These are phyloP conservation scores for Fusarium setosum DNA, from an alignment of 2,329 filamentous ascomycete genomes.

Conservation along the genomic window DNA sequence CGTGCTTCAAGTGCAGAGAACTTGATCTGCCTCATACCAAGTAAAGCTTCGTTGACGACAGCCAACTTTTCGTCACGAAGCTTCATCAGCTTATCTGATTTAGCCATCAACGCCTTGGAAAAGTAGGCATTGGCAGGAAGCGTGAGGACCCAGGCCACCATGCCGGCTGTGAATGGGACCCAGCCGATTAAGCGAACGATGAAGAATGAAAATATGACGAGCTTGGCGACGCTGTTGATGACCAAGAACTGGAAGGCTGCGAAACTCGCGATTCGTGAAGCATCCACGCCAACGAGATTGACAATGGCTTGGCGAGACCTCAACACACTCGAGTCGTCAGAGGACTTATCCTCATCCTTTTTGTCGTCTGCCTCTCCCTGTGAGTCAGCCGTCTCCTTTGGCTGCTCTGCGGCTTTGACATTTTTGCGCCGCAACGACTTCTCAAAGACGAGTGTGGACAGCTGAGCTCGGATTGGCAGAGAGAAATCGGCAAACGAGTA, in stretches of 20 bases:
- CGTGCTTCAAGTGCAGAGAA: slow-evolving; percentile 81
- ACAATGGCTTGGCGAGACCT: slow-evolving; percentile 75
- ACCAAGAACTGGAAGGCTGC: slow-evolving; percentile 74
- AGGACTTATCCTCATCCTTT: slow-evolving; percentile 62
- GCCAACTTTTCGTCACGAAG: slow-evolving; percentile 80
- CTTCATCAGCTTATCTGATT: slow-evolving; percentile 80
- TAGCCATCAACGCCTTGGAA: slow-evolving; percentile 71
- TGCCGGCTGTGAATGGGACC: slow-evolving; percentile 73
- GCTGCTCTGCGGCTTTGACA: slow-evolving; percentile 71
- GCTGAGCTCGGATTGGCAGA: slow-evolving; percentile 75
- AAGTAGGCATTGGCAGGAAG: slow-evolving; percentile 76
- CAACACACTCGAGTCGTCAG: slow-evolving; percentile 46
- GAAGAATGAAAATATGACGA: slow-evolving; percentile 74
- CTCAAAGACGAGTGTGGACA: slow-evolving; percentile 79
- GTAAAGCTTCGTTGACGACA: slow-evolving; percentile 79
- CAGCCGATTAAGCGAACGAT: slow-evolving; percentile 78
- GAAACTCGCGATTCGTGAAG: slow-evolving; percentile 76
- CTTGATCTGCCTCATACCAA: slow-evolving; percentile 87
- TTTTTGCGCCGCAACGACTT: slow-evolving; percentile 84
- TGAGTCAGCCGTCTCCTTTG: slow-evolving; percentile 48
- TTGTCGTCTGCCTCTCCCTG: slow-evolving; percentile 55
- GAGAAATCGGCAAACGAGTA: slow-evolving; percentile 70
- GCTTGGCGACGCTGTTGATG: slow-evolving; percentile 69
- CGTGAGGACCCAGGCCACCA: slow-evolving; percentile 71
- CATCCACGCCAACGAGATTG: slow-evolving; percentile 83